phyloP scores from a whole-genome alignment of 345 rosid species.

The Jatropha curcas region DNA sequence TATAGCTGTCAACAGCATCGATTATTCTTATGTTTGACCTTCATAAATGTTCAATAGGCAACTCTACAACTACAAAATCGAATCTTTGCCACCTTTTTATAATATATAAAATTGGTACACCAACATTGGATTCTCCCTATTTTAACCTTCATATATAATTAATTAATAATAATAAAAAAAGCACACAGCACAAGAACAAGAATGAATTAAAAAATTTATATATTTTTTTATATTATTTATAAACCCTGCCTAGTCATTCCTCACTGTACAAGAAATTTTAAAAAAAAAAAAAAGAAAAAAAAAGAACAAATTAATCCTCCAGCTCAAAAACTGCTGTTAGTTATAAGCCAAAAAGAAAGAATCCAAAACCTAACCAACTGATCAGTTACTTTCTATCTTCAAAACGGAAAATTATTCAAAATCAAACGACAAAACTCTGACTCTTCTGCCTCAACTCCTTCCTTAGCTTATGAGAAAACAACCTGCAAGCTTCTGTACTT shows the following conservation, averaged over 20 bases:
- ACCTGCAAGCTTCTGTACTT: constrained; percentile 84
- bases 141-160: background rate
- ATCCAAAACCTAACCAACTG: constrained; percentile 26
- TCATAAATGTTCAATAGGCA: background rate
- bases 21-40: constrained; percentile 4
- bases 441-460: constrained; percentile 70
- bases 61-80: background rate
- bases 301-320: constrained; percentile 28
- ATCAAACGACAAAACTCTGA: constrained; percentile 59
- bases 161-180: background rate
- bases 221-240: background rate
- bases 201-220: background rate
- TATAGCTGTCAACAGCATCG: background rate
- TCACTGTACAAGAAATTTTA: constrained; percentile 21
- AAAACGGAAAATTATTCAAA: constrained; percentile 50
- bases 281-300: background rate
- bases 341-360: constrained; percentile 24
- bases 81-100: background rate
- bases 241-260: constrained; percentile 24
- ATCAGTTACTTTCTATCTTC: background rate
- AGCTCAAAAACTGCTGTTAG: constrained; percentile 43
- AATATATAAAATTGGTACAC: background rate
- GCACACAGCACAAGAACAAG: background rate
- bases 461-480: constrained; percentile 82
- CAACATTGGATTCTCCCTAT: constrained; percentile 15